Base-by-base conservation (phyloP, 129 eudicot genomes). In the Flaveria sonorensis region DNA sequence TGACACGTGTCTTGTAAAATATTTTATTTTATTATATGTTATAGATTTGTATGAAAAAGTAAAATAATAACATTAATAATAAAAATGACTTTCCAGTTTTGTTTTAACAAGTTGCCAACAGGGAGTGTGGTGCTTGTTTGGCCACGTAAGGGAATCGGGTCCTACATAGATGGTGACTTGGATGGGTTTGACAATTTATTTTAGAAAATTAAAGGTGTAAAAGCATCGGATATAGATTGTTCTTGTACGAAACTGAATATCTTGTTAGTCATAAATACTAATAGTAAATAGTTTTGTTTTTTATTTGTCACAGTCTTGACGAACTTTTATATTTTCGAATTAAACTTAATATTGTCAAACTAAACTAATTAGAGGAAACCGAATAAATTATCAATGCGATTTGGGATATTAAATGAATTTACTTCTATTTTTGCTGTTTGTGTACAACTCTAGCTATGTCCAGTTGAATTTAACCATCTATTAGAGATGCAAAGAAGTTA, bases 121-220 rank as follows among this genome's bases (percentile, higher is more conserved):
- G 87, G 76, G 68, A 71, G 50, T 82, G 86, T 82, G 92, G 92
- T 80, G 83, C 75, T 55, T 59, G 75, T 79, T 85, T 83, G 73
- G 75, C 89, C 92, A 87, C 92, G 87, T 77, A 79, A 80, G 70
- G 69, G 77, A 36, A 70, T 10, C 20, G 43, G 88, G 83, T 28
- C 85, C 88, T 70, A 82, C 87, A 18, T 36, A 63, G 86, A 79
- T 68, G 61, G 83, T 70, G 89, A 86, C 82, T 73, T 55, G 55
- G 76, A 72, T 76, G 75, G 63, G 77, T 81, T 85, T 85, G 85
- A 77, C 83, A 85, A 59, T 81, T 76, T 73, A 43, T 12, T 66
- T 57, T 66, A 47, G 50, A 53, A 63, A 79, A 67, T 68, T 6
- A 64, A 74, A 65, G 69, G 70, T 26, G 75, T 64, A 64, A 73